Conservation (phyloP, 208 protist genomes). For the Naegleria lovaniensis region DNA sequence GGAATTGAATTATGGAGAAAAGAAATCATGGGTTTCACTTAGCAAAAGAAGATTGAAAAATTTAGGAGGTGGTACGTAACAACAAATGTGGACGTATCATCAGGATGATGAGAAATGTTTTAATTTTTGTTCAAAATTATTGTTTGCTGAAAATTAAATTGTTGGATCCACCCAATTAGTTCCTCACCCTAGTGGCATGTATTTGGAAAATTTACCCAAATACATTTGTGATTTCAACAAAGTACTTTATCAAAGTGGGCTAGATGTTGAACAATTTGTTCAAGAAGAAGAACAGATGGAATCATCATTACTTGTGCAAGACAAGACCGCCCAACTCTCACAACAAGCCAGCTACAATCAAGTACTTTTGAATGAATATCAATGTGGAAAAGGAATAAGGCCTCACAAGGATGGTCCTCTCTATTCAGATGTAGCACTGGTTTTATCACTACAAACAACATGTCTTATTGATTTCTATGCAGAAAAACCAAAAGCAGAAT, state of each 20-base stretch:
- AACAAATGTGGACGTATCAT: no score
- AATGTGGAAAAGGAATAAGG: constrained; percentile 66
- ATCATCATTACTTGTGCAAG: neutral
- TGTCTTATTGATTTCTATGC: neutral
- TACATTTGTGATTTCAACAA: neutral
- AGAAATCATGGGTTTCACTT: neutral
- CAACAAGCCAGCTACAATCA: constrained; percentile 5
- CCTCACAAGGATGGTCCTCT: constrained; percentile 78
- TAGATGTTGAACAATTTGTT: neutral
- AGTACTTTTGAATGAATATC: constrained; percentile 80
- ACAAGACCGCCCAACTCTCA: no score
- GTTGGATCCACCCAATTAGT: no score
- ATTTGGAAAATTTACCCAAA: neutral
- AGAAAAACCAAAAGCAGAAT: neutral
- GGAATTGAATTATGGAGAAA: neutral
- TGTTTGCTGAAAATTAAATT: no score
- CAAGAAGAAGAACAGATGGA: neutral
- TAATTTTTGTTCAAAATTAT: no score
- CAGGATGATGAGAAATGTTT: no score
- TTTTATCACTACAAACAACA: neutral
- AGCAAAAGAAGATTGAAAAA: constrained; percentile 16
- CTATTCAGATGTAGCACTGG: constrained; percentile 64
- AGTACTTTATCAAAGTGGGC: neutral
- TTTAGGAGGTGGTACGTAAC: neutral
- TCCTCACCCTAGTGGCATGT: constrained; percentile 7